Percentiles rank a stretch among this genome's conserved stretches.
Evolutionary conservation across 192 early-diverging fungal species (phyloP).

Genomic region (Gonapodya prolifera): DNA sequence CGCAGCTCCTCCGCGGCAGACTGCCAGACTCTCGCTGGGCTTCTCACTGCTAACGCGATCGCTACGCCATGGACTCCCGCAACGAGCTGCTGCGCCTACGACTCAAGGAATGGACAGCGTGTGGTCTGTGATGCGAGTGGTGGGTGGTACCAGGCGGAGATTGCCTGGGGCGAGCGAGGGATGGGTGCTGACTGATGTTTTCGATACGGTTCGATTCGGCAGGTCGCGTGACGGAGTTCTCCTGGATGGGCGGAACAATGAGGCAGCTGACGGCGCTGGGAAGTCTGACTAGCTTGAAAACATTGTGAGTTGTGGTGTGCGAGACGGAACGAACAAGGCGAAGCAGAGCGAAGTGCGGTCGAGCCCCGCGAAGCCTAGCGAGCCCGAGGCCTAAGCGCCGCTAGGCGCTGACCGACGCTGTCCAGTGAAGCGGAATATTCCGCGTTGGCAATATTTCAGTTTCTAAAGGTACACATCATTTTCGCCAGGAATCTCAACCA

Average conservation of each 20-base stretch:
- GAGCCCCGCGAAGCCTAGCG: too few species aligned
- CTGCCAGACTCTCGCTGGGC: background rate
- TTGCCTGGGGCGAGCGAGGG: background rate
- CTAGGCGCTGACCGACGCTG: background rate
- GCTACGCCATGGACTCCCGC: background rate
- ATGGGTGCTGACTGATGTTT: background rate
- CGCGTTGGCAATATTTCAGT: too few species aligned
- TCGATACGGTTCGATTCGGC: background rate
- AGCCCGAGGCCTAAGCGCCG: background rate
- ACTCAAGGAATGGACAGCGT: background rate
- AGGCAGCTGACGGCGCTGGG: background rate
- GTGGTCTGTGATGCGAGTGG: background rate
- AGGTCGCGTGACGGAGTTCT: background rate
- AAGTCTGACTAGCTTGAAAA: background rate
- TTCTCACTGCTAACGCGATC: background rate
- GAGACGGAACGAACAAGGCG: too few species aligned
- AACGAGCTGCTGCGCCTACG: background rate
- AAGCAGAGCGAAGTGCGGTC: too few species aligned
- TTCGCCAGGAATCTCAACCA: background rate
- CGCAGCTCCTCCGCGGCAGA: background rate
- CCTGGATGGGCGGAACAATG: background rate
- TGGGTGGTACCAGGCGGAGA: background rate
- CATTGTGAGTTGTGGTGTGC: too few species aligned
- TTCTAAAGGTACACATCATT: background rate
- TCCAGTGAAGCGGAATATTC: too few species aligned